phyloP scores from a whole-genome alignment of 495 filamentous ascomycete species.

The Aspergillus leporis region DNA sequence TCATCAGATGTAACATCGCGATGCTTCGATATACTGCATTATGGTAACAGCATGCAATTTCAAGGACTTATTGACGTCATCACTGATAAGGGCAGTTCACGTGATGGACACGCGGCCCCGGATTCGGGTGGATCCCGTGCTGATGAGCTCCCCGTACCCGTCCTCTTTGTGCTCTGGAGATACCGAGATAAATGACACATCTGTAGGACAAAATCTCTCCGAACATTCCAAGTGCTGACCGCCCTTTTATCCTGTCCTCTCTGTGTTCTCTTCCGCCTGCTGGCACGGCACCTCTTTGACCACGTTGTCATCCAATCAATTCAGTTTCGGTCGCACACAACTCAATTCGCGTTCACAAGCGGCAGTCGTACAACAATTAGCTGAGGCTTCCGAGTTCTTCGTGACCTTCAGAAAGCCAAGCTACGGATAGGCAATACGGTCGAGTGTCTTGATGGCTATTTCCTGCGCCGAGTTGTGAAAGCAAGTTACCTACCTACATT shows the following conservation, averaged over 20 bases:
- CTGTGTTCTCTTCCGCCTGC: background rate
- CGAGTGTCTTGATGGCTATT: background rate
- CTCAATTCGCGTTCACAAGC: background rate
- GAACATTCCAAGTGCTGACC: background rate
- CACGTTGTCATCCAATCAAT: conserved; percentile 3
- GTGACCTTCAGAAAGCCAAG: background rate
- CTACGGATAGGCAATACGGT: background rate
- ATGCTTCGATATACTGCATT: background rate
- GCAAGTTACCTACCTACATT: background rate
- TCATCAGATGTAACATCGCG: background rate
- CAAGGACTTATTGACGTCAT: conserved; percentile 5
- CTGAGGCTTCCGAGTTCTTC: background rate
- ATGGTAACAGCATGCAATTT: background rate
- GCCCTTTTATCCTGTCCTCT: background rate
- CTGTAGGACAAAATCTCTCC: conserved; percentile 5
- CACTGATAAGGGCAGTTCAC: conserved; percentile 10
- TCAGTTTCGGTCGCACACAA: background rate
- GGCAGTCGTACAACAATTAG: background rate
- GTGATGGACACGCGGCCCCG: conserved; percentile 22
- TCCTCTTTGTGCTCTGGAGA: background rate
- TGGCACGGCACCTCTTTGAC: background rate
- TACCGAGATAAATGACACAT: conserved; percentile 2
- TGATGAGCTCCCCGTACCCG: conserved; percentile 6
- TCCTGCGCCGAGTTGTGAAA: background rate
- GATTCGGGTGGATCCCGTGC: conserved; percentile 12